These are phyloP conservation scores for Chaetomiaceae sp. DNA, from an alignment of 2,329 filamentous ascomycete genomes.

Conservation along the genomic window DNA sequence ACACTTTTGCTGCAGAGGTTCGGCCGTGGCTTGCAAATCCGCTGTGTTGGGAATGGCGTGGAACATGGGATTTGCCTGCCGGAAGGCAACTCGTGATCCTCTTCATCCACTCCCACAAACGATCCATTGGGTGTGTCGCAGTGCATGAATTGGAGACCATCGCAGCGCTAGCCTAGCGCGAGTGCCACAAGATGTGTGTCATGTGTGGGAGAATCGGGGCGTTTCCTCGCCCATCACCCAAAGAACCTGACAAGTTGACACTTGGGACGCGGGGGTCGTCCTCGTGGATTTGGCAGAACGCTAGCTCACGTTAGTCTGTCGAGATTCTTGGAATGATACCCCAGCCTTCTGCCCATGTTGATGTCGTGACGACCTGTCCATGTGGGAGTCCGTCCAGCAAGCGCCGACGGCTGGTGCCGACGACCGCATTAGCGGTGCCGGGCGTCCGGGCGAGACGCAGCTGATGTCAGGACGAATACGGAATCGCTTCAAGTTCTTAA, in stretches of 20 bases:
- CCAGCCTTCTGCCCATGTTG: background rate
- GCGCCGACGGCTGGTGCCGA: conserved; percentile 2
- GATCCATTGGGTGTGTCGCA: background rate
- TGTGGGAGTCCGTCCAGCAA: background rate
- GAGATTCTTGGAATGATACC: background rate
- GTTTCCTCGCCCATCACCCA: background rate
- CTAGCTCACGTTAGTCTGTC: background rate
- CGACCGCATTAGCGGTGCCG: conserved; percentile 6
- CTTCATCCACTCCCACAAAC: background rate
- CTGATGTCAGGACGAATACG: too few species aligned
- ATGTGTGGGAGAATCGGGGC: conserved; percentile 5
- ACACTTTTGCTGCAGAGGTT: background rate
- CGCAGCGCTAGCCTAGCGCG: background rate
- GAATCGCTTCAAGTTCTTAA: too few species aligned
- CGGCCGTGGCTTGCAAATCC: background rate
- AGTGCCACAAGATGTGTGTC: conserved; percentile 5
- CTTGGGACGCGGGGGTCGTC: conserved; percentile 4
- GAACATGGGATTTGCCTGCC: background rate
- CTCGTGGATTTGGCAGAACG: conserved; percentile 5
- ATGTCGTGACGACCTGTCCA: background rate
- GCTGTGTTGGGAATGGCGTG: background rate
- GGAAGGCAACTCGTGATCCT: background rate
- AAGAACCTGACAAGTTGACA: background rate
- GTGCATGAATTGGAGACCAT: conserved; percentile 8
- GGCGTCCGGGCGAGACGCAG: background rate